Evolutionary conservation across 202 grass and related monocot genomes (phyloP), one percentile per base, ranked within the genome.

Genomic region (Carex arenaria): DNA sequence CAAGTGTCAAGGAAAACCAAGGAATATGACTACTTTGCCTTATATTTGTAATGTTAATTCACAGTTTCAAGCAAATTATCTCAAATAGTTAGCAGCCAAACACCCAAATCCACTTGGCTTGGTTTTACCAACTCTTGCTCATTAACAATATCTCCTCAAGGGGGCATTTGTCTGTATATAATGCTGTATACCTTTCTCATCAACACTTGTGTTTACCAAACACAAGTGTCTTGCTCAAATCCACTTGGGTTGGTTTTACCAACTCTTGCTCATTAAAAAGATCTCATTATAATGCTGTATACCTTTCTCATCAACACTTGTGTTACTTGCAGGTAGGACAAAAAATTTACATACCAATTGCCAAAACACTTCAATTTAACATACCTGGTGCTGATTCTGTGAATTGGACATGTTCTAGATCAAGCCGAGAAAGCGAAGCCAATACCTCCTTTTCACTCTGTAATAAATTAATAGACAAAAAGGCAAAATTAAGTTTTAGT

Each of bases 391-490:
- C 81, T n/a, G 86, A 95, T 81, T 92, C 89, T 68, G 83, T 87
- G 73, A 95, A 98, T 85, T 92, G 20, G 52, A 92, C 81, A 42
- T 92, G 89, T 69, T 92, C 84, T 20, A 86, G 72, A 3, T 98
- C 95, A 90, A 98, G 95, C 86, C 92, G 95, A 10, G 93, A 90
- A 78, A 98, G 86, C 78, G 87, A 88, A 90, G 93, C 83, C 69
- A 98, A 60, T 18, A 95, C 86, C 83, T 93, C 88, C 64, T 95
- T 98, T 88, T 95, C 95, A 82, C 82, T 90, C 95, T 98, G 80
- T 45, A 7, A 87, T 54, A 19, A 43, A 81, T 61, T 34, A 81
- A 53, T 53, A 80, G 63, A 53, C n/a, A 13, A 82, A 85, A 23
- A 73, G 38, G 51, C 52, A 26, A 79, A n/a, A 62, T 47, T 5